These are phyloP conservation scores for Trichophyton verrucosum DNA, from an alignment of 2,329 filamentous ascomycete genomes.

Conservation along the genomic window DNA sequence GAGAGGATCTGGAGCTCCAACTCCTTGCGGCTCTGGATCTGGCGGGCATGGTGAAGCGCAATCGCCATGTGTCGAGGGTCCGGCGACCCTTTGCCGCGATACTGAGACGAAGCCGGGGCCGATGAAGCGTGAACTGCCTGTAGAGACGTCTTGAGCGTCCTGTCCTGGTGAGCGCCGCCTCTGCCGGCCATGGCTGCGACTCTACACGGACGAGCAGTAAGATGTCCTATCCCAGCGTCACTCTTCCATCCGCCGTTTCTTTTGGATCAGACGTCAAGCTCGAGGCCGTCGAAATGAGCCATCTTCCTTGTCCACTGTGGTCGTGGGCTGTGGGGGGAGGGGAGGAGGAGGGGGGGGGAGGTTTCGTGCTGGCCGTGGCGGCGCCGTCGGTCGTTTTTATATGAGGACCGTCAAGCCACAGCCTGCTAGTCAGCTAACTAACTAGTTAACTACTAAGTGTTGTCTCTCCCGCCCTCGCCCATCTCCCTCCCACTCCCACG, in stretches of 20 bases:
- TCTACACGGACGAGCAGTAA: not conserved
- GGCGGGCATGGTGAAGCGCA: constrained; percentile 68
- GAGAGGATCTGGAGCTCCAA: constrained; percentile 62
- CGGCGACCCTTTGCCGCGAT: constrained; percentile 17
- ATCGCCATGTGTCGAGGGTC: constrained; percentile 43
- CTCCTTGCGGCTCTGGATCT: constrained; percentile 71
- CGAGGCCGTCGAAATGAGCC: not conserved
- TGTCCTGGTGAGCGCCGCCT: constrained; percentile 26
- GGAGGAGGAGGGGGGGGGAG: too few relatives aligned
- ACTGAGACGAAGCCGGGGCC: constrained; percentile 24
- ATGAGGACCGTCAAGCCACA: not conserved
- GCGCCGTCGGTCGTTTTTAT: not conserved
- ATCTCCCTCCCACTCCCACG: not conserved
- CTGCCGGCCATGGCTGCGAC: not conserved
- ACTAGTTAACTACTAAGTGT: not conserved
- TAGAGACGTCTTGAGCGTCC: constrained; percentile 51
- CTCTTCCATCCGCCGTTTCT: not conserved
- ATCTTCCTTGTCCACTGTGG: not conserved
- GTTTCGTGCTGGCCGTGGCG: not conserved
- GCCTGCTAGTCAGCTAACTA: not conserved
- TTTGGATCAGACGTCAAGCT: not conserved
- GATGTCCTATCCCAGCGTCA: not conserved
- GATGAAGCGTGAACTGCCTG: constrained; percentile 30
- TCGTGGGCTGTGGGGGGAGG: not conserved
- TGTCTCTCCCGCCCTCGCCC: not conserved